Conservation (phyloP, 805 yeast genomes). For the Suhomyces sp. region DNA sequence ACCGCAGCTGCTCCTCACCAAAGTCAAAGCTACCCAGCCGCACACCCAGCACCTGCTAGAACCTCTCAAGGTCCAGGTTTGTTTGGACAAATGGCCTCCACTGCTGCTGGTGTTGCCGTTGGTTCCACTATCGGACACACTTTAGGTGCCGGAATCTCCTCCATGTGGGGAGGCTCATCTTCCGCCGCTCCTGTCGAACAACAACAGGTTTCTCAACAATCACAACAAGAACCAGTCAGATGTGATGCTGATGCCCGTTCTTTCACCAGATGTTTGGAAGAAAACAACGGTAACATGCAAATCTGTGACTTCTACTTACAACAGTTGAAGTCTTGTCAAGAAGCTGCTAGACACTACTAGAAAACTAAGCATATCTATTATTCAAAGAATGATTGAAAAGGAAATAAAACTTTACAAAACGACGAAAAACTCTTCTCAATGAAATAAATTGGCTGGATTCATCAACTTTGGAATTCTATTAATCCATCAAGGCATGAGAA, state of each 20-base stretch:
- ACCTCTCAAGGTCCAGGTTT: conserved; percentile 72
- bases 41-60: conserved; percentile 46
- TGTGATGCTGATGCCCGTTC: conserved; percentile 94
- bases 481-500: no score
- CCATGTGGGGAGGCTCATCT: conserved; percentile 74
- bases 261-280: conserved; percentile 93
- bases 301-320: conserved; percentile 95
- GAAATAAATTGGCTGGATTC: no score
- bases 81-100: conserved; percentile 96
- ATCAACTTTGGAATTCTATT: no score
- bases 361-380: not conserved
- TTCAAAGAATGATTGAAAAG: not conserved
- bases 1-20: conserved; percentile 65
- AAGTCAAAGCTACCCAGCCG: conserved; percentile 31
- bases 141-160: conserved; percentile 88
- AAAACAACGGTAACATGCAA: conserved; percentile 93
- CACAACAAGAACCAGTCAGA: conserved; percentile 43
- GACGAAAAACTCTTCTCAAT: not conserved
- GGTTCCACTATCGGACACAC: conserved; percentile 98
- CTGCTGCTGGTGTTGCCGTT: conserved; percentile 99
- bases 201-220: conserved; percentile 41
- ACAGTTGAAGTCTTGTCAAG: conserved; percentile 96
- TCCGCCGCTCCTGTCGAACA: conserved; percentile 48
- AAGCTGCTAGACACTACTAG: conserved; percentile 82
- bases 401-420: not conserved